Conservation (phyloP, 2,329 filamentous ascomycete species). For the Aspergillus latus region DNA sequence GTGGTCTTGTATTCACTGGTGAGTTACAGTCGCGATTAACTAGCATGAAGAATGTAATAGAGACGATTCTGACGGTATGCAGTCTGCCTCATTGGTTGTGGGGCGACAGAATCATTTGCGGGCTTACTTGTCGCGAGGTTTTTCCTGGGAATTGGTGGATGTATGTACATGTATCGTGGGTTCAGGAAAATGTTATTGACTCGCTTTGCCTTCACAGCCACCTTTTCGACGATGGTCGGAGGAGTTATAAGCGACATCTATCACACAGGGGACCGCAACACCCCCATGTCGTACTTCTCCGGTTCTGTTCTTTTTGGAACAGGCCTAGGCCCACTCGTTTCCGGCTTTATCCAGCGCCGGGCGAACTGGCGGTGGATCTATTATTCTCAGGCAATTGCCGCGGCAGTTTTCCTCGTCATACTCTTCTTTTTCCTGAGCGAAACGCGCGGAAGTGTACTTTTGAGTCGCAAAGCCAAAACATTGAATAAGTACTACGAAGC, state of each 20-base stretch:
- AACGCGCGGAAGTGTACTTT: conserved; percentile 75
- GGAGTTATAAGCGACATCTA: conserved; percentile 88
- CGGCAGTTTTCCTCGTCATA: conserved; percentile 61
- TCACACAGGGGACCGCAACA: conserved; percentile 74
- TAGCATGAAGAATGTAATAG: background rate
- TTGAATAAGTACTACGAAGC: conserved; percentile 79
- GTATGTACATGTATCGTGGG: conserved; percentile 42
- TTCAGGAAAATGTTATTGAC: background rate
- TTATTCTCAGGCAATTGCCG: conserved; percentile 76
- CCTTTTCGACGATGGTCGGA: conserved; percentile 85
- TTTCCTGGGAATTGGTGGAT: conserved; percentile 70
- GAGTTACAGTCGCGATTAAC: background rate
- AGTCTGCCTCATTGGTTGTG: conserved; percentile 69
- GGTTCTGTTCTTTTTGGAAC: conserved; percentile 76
- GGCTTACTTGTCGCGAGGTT: conserved; percentile 75
- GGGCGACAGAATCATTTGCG: conserved; percentile 63
- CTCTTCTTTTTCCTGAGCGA: conserved; percentile 74
- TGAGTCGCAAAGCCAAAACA: conserved; percentile 71
- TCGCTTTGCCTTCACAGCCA: conserved; percentile 33
- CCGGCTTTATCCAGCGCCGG: conserved; percentile 66
- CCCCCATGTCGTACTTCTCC: conserved; percentile 84
- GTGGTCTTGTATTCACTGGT: conserved; percentile 67
- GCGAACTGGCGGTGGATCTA: conserved; percentile 83
- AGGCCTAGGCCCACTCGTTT: conserved; percentile 72
- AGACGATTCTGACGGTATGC: conserved; percentile 14